These are phyloP conservation scores for Phytophthora ramorum DNA, from an alignment of 352 stramenopile species.

Conservation along the genomic window DNA sequence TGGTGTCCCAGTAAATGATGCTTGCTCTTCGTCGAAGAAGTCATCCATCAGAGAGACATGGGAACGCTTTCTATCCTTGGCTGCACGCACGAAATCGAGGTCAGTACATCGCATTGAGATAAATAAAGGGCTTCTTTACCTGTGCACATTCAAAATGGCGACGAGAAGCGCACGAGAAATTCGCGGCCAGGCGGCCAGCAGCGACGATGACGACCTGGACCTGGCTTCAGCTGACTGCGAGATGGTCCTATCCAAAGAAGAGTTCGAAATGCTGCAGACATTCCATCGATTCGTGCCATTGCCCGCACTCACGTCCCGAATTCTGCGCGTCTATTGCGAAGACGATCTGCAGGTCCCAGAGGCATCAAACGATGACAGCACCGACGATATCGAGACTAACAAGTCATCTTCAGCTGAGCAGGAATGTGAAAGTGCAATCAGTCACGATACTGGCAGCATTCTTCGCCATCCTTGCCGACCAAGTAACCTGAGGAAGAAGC, in stretches of 20 bases:
- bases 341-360: slow-evolving; percentile 60
- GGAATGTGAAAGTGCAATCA: background rate
- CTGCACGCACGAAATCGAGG: background rate
- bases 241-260: slow-evolving; percentile 56
- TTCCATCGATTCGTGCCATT: slow-evolving; percentile 65
- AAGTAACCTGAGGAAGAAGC: slow-evolving; percentile 46
- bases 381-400: slow-evolving; percentile 1
- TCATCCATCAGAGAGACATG: background rate
- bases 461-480: slow-evolving; percentile 42
- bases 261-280: slow-evolving; percentile 62
- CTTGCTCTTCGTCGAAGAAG: background rate
- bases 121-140: slow-evolving; percentile 5
- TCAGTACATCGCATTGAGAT: slow-evolving; percentile 19
- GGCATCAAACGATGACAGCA: slow-evolving; percentile 6
- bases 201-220: slow-evolving; percentile 17
- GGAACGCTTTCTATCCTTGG: slow-evolving; percentile 11
- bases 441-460: slow-evolving; percentile 31
- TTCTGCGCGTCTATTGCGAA: slow-evolving; percentile 60
- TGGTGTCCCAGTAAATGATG: background rate
- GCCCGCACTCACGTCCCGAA: slow-evolving; percentile 56
- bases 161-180: slow-evolving; percentile 21
- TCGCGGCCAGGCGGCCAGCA: slow-evolving; percentile 2
- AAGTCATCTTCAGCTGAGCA: background rate
- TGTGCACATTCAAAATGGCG: slow-evolving; percentile 9
- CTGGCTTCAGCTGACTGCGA: slow-evolving; percentile 32